Conservation (phyloP, 169 alveolate species). For the Eimeria necatrix region DNA sequence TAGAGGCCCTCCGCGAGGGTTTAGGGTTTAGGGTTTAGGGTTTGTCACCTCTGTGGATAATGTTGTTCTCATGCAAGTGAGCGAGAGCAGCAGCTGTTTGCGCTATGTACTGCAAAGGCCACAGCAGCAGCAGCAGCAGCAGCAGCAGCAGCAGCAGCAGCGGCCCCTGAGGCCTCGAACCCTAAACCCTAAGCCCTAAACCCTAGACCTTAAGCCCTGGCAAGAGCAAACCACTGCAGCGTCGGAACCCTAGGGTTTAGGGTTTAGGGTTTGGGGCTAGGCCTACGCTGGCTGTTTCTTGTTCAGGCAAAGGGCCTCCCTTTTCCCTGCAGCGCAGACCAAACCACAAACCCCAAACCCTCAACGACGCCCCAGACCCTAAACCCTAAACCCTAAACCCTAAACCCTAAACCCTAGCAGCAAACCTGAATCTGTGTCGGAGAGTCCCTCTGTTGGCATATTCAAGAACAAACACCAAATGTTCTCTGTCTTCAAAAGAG, state of each 20-base stretch:
- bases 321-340: not conserved
- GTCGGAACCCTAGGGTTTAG: not conserved
- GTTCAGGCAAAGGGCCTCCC: conserved; percentile 35
- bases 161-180: too few relatives aligned
- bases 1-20: not conserved
- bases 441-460: conserved; percentile 68
- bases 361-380: not conserved
- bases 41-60: conserved; percentile 29
- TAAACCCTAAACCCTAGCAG: not conserved
- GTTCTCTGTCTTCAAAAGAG: conserved; percentile 27
- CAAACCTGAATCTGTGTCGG: conserved; percentile 48
- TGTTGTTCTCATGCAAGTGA: conserved; percentile 39
- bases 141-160: too few relatives aligned
- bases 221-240: not conserved
- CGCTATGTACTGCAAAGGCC: not conserved
- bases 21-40: not conserved
- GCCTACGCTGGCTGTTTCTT: not conserved
- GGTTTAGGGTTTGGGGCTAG: not conserved
- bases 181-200: not conserved
- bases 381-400: conserved; percentile 18
- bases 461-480: conserved; percentile 39
- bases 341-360: not conserved
- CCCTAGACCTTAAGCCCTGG: not conserved
- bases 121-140: not conserved
- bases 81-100: conserved; percentile 44